Conservation (phyloP, 1,284 basidiomycete species). For the Melampsora americana region DNA sequence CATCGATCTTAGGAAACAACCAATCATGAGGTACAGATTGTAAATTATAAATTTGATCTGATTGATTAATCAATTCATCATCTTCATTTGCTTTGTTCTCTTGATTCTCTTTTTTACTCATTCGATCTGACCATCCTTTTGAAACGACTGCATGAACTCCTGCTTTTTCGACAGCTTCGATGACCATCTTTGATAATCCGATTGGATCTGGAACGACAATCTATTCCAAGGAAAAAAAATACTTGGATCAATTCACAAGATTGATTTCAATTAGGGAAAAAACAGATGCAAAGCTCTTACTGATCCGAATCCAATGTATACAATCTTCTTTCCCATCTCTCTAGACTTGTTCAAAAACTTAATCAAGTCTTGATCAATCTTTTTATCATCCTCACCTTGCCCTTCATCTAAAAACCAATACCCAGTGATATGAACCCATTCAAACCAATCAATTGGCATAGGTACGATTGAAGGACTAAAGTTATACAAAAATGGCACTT, state of each 20-base stretch:
- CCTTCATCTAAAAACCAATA: slow-evolving; percentile 48
- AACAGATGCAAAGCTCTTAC: slow-evolving; percentile 4
- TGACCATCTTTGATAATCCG: slow-evolving; percentile 81
- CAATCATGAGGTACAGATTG: slow-evolving; percentile 92
- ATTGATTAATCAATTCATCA: slow-evolving; percentile 29
- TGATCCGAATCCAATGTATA: slow-evolving; percentile 98
- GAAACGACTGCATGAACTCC: slow-evolving; percentile 71
- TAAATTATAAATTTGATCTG: slow-evolving; percentile 57
- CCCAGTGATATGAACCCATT: slow-evolving; percentile 91
- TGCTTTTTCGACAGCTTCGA: slow-evolving; percentile 70
- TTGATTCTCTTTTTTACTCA: slow-evolving; percentile 53
- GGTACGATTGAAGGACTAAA: slow-evolving; percentile 77
- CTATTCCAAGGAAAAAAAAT: slow-evolving; percentile 59
- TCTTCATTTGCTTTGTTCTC: slow-evolving; percentile 48
- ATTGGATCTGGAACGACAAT: slow-evolving; percentile 90
- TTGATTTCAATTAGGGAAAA: slow-evolving; percentile 2
- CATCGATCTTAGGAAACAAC: slow-evolving; percentile 89
- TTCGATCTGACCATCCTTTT: slow-evolving; percentile 94
- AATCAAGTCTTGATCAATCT: slow-evolving; percentile 82
- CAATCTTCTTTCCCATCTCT: slow-evolving; percentile 74
- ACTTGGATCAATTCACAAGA: background rate
- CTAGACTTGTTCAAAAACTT: slow-evolving; percentile 77
- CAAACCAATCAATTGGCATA: slow-evolving; percentile 91
- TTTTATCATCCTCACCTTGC: background rate
- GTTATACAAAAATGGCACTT: slow-evolving; percentile 95